Base-by-base conservation (phyloP, 2,329 filamentous ascomycete species). In the Colletotrichum cordylinicola region DNA sequence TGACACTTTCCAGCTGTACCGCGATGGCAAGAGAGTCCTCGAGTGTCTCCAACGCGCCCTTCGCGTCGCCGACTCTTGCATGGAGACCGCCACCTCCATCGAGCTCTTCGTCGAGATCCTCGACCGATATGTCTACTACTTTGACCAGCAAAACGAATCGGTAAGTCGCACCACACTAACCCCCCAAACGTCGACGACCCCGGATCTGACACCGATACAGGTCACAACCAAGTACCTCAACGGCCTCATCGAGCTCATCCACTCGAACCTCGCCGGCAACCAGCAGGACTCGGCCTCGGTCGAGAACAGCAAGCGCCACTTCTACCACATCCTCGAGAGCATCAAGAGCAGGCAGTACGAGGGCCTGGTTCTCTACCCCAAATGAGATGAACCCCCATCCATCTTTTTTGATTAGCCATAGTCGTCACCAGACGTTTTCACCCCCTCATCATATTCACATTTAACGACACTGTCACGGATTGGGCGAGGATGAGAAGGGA, bases 111-210 rank as follows among this genome's bases (percentile, higher is more conserved):
- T 99, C 73, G 97, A 99, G 87, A 99, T 99, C 78, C 88, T 99
- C 72, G 98, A 99, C 85, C 93, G 97, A 85, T 99, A 99, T 83
- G 96, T 98, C 69, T 99, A 99, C 85, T 99, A 98, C 88, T 99
- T 98, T 87, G 97, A 99, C 85, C 96, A 99, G 85, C 95, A 98
- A 83, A 99, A 99, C 85, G 97, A 99, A 86, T 96, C 96, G 79
- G 97, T 91, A 83, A 82, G 90, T 82, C 4, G 1, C 21, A 2
- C 4, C 7, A n/a, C 9, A 2, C 4, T 21, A 24, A 16, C 16
- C 27, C 24, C 1, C 29, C 29, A 61, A 4, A 60, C 65, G 66
- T 74, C 80, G 48, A 6, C 56, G 31, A 77, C 65, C 37, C 7
- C n/a, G 4, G 4, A 24, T 16, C 75, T 70, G 8, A 70, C n/a